Evolutionary conservation across 129 eudicot species (phyloP), one percentile per base, ranked within the genome.

Genomic region (Helichrysum umbraculigerum): DNA sequence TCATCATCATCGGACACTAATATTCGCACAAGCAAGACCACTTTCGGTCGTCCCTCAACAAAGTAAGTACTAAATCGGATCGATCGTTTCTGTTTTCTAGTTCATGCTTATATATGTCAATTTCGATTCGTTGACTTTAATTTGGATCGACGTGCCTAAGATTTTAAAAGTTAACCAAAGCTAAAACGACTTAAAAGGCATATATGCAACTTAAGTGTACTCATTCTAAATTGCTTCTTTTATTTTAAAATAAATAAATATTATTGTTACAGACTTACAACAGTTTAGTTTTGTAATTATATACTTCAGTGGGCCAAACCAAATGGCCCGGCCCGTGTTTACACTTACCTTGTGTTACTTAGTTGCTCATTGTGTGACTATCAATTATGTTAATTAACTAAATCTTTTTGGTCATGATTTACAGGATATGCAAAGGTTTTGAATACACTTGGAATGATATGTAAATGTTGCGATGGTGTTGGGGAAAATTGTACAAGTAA

Each of bases 391-490:
- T 66, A 28, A 67, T 10, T 7, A 51, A 44, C 17, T 15, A 3
- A 25, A 47, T 47, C 1, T 17, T 25, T 28, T 7, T 50, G 19
- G 42, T 8, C n/a, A 11, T 22, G 5, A 33, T 76, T 54, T 74
- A 51, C 20, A 85, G 86, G 84, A 11, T 42, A 71, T 65, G 63
- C 66, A 4, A 71, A 68, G 39, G 21, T 73, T 65, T 63, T 83
- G 11, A 54, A 22, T 16, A 71, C 85, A 6, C 68, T 86, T 28
- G 90, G 90, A 66, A 32, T 86, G 86, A 82, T 75, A 19, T 86
- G 90, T 78, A 71, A 83, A 74, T 86, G 90, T 62, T 86, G 90
- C 72, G 88, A 86, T 77, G 66, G 25, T 20, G 22, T 56, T 15
- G 83, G 85, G 76, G 79, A 57, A 42, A 75, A 83, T 14, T 81